Evolutionary conservation across 805 yeast genomes (phyloP), one percentile per base, ranked within the genome.

Genomic region (Wickerhamiella hasegawae): DNA sequence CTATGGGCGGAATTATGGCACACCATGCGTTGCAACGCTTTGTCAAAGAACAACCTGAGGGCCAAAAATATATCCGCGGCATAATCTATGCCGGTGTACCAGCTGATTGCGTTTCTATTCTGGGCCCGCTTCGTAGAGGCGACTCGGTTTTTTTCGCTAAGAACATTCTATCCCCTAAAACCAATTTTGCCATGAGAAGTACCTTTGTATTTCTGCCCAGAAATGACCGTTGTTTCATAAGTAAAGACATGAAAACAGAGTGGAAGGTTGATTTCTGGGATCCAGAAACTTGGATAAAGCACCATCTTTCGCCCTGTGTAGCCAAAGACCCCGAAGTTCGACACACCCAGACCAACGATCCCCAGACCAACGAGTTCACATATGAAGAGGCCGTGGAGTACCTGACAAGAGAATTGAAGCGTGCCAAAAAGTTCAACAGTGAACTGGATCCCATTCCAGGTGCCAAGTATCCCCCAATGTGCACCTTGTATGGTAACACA

Each of bases 1-100:
- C 94, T 0, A 84, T 85, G 95, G 96, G 96, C 35, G 96, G 96
- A 0, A 51, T 85, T 23, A 67, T 85, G 5, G 73, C 93, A 0
- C 94, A 83, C 50, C 75, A 77, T 37, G 82, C 78, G 0, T 60
- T 85, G 64, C 78, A 76, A 36, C 32, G 20, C 6, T 15, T 35
- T 20, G 34, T 42, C 27, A 23, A 25, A 9, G 20, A 20, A 15
- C 2, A 11, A 18, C 26, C 31, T 4, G 59, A 60, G 34, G 67
- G 71, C 39, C 84, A 94, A 0, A 57, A 67, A 11, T 53, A 83
- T 29, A 68, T 85, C 47, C 63, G 85, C 40, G 87, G 90, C 1
- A 45, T 85, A 1, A 55, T 85, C 2, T 85, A 83, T 48, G 87
- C 71, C 11, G 96, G 95, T 1, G 67, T 73, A 0, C 96, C 96